A percentile compares a stretch with the other conserved stretches of the same genome.
phyloP scores from a whole-genome alignment of 352 stramenopile species.

The Salisapilia sapeloensis region DNA sequence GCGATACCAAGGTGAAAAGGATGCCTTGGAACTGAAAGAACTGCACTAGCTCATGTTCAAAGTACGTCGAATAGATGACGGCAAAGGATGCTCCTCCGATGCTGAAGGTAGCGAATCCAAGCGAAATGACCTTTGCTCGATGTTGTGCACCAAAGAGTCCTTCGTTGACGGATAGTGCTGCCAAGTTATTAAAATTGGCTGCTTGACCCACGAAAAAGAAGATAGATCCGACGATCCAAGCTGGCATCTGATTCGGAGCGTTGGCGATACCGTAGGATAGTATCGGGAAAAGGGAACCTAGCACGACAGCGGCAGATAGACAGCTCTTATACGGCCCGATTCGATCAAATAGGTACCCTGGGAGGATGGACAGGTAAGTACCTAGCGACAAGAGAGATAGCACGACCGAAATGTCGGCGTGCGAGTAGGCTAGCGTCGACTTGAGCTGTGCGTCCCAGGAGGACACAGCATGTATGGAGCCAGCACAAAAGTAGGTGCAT shows the following conservation, averaged over 20 bases:
- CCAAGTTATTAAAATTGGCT: constrained; percentile 53
- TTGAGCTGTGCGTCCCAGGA: constrained; percentile 61
- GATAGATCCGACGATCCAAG: constrained; percentile 24
- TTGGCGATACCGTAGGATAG: constrained; percentile 18
- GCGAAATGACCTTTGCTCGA: constrained; percentile 53
- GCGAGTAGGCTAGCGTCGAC: constrained; percentile 31
- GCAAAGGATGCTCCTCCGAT: constrained; percentile 52
- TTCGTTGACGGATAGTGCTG: constrained; percentile 52
- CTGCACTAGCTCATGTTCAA: constrained; percentile 21
- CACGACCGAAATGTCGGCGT: constrained; percentile 56
- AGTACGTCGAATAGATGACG: constrained; percentile 38
- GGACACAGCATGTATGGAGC: constrained; percentile 64
- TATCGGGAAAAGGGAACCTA: constrained; percentile 21
- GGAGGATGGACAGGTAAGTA: constrained; percentile 54
- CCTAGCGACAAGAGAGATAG: constrained; percentile 65
- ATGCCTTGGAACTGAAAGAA: constrained; percentile 59
- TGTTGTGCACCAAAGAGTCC: constrained; percentile 43
- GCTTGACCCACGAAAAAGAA: constrained; percentile 44
- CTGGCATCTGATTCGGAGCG: constrained; percentile 15
- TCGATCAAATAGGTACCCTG: constrained; percentile 46
- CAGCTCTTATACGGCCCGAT: constrained; percentile 44
- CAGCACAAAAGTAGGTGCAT: constrained; percentile 34
- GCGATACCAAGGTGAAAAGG: constrained; percentile 29
- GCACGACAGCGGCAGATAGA: constrained; percentile 15
- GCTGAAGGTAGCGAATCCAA: constrained; percentile 49